Conservation (phyloP, 768 basidiomycete genomes). For the Suillus occidentalis region DNA sequence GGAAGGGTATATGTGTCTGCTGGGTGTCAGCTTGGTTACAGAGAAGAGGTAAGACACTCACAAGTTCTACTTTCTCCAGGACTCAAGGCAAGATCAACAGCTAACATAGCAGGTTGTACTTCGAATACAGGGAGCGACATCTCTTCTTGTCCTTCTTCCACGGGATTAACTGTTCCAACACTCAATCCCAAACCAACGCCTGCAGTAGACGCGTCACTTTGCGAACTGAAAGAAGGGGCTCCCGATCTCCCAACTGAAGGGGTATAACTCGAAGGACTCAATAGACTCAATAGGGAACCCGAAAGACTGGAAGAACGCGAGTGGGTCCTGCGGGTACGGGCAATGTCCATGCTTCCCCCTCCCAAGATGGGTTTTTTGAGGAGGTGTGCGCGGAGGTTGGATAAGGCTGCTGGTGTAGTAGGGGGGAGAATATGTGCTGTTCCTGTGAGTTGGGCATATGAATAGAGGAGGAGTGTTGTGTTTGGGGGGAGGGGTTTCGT, state of each 20-base stretch:
- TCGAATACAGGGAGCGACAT: constrained; percentile 81
- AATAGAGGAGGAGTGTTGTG: constrained; percentile 75
- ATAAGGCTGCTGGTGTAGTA: constrained; percentile 45
- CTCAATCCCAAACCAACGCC: constrained; percentile 27
- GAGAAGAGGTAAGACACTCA: constrained; percentile 29
- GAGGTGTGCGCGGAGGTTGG: constrained; percentile 49
- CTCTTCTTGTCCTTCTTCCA: constrained; percentile 58
- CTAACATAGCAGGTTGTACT: constrained; percentile 83
- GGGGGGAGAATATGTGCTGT: constrained; percentile 57
- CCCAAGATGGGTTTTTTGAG: constrained; percentile 49
- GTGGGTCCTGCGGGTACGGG: constrained; percentile 35
- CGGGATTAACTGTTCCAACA: background rate
- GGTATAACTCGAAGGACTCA: constrained; percentile 20
- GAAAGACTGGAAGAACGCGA: constrained; percentile 54
- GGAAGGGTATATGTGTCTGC: constrained; percentile 77
- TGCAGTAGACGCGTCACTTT: background rate
- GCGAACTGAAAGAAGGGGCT: constrained; percentile 26
- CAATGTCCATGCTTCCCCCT: constrained; percentile 82
- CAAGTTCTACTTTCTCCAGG: constrained; percentile 88
- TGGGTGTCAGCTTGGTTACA: background rate
- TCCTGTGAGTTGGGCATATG: constrained; percentile 80
- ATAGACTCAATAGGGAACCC: constrained; percentile 47
- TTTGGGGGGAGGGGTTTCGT: constrained; percentile 48
- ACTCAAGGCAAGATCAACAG: constrained; percentile 76
- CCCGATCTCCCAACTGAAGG: constrained; percentile 16